Base-by-base conservation (phyloP, 352 stramenopile genomes). In the Thalassiosira hispida region DNA sequence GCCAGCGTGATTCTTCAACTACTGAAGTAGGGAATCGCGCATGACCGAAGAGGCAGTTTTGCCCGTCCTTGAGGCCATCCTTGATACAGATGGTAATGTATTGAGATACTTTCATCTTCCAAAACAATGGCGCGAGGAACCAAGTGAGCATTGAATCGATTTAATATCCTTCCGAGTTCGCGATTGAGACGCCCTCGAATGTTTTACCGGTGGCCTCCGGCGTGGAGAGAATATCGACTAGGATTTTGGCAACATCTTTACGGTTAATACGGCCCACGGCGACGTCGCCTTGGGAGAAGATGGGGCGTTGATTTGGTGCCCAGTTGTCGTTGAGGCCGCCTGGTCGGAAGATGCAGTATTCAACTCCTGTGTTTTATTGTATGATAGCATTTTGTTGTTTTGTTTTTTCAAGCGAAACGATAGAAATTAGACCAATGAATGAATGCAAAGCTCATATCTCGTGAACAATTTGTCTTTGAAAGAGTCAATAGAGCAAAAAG, bases 281-380 rank as follows among this genome's bases (percentile, higher is more conserved):
- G 0, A 93, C 79, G 71, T 94, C 88, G 9, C 86, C 87, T 74
- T 94, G 90, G 46, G 67, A 86, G 59, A 94, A 91, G 29, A 94
- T 77, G 14, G 88, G 87, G 14, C 90, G 84, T 44, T 76, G 81
- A 57, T 86, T 85, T 1, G 66, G 42, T 27, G 88, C 80, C 86
- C 87, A 93, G 6, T 87, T 79, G 59, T 94, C 90, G 44, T 94
- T 94, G 7, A 94, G 78, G 0, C 90, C 90, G 16, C 59, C 72
- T 7, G 90, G 90, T 61, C 88, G 80, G n/a, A 94, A 87, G 69
- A 94, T 92, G 51, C 72, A 77, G 64, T 93, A 94, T 9, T 81
- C 57, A 0, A 82, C 68, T 35, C 76, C 73, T 83, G 56, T 49
- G 12, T 20, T 59, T 55, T 22, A 44, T 44, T 49, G 55, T 52